Evolutionary conservation across 140 eudicot species (phyloP).

Genomic region (Senecio squalidus): DNA sequence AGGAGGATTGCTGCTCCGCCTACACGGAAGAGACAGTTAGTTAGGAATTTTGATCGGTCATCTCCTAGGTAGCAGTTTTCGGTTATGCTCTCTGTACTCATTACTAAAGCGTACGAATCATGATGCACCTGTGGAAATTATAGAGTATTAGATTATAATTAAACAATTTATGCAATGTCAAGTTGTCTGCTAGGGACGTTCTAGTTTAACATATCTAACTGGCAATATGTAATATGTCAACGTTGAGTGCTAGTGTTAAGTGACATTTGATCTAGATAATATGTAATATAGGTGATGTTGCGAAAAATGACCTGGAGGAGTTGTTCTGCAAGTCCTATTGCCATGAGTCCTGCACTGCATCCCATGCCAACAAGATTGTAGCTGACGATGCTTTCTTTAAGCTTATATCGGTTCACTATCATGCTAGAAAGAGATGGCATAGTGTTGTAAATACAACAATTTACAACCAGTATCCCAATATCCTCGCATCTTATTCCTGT

Average conservation of each 20-base stretch:
- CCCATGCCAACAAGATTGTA: constrained; percentile 50
- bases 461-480: constrained; percentile 33
- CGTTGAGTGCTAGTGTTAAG: background rate
- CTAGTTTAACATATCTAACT: background rate
- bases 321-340: constrained; percentile 42
- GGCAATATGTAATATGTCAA: background rate
- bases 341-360: constrained; percentile 46
- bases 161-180: constrained; percentile 7
- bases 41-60: constrained; percentile 39
- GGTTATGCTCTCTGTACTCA: constrained; percentile 44
- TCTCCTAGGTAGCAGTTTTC: constrained; percentile 39
- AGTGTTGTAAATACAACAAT: constrained; percentile 36
- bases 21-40: constrained; percentile 48
- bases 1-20: constrained; percentile 57
- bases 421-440: constrained; percentile 51
- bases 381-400: constrained; percentile 27
- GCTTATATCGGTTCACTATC: constrained; percentile 43
- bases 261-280: background rate
- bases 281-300: constrained; percentile 1
- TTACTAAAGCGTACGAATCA: constrained; percentile 41
- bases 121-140: constrained; percentile 42
- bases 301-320: constrained; percentile 37
- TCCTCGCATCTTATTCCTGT: constrained; percentile 37
- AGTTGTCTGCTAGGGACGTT: background rate
- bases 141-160: too few species aligned